Base-by-base conservation (phyloP, 1,284 basidiomycete genomes). In the Peniophora sp. region DNA sequence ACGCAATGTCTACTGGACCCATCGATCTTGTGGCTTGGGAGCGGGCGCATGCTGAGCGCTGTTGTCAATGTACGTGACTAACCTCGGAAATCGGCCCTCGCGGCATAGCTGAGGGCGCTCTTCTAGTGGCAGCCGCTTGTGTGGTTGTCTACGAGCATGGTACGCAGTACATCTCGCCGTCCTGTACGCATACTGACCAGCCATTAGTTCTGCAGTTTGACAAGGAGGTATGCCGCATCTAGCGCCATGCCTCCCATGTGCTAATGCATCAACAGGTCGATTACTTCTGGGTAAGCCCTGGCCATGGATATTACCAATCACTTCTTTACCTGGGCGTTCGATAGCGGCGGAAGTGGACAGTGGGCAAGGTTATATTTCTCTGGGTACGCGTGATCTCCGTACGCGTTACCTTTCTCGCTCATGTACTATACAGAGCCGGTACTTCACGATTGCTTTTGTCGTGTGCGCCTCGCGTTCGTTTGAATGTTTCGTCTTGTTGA, bases 331-430 rank as follows among this genome's bases (percentile, higher is more conserved):
- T 32, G 8, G n/a, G 16, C 8, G 38, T 19, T 23, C 19, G 16
- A 5, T 45, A 56, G 53, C 50, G 49, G 27, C 55, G 53, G 51
- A 17, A 51, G 38, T 56, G 53, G 55, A 49, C 53, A 2, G 43
- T 48, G 17, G 55, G 55, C 2, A 56, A 54, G 24, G 38, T 19
- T 10, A 3, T 56, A 16, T 56, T 56, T 44, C 47, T 56, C 2
- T 56, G 53, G 49, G 52, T 53, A n/a, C n/a, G 32, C 23, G 35
- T 48, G 25, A 10, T 39, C 11, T 11, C 8, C 22, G 22, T 36
- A 3, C 12, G 5, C 3, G 5, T 36, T 3, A 17, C 3, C 8
- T 11, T 3, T 17, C 22, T 22, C 8, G n/a, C 32, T 5, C 44
- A 20, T 20, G 10, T 45, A 20, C 22, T 22, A 3, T 12, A 9